These are phyloP conservation scores for Puya raimondii DNA, from an alignment of 176 grass and related monocot species.

Conservation along the genomic window DNA sequence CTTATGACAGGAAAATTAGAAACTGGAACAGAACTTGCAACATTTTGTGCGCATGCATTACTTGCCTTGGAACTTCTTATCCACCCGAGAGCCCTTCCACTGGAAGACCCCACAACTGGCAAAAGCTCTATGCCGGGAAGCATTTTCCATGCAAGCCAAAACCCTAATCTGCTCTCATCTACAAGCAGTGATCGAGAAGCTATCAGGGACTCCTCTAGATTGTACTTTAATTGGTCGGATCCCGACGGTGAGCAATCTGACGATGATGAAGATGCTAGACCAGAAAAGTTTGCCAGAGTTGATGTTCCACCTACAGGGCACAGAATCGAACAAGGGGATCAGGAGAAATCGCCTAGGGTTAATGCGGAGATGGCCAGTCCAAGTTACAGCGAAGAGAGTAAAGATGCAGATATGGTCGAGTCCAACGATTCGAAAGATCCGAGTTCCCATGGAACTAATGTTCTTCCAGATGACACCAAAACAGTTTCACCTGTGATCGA, in stretches of 20 bases:
- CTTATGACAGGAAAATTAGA: constrained; percentile 70
- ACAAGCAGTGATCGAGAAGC: too few relatives aligned
- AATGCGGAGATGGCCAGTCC: constrained; percentile 32
- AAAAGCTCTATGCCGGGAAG: constrained; percentile 5
- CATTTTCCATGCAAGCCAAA: constrained; percentile 16
- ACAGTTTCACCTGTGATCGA: not conserved
- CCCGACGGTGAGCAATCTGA: constrained; percentile 34
- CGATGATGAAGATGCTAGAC: constrained; percentile 6
- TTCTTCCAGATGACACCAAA: constrained; percentile 3
- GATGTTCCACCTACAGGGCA: constrained; percentile 6
- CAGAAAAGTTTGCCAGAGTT: constrained; percentile 8
- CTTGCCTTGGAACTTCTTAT: constrained; percentile 76
- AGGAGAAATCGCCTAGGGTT: not conserved
- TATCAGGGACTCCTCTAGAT: constrained; percentile 6
- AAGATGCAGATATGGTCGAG: constrained; percentile 15
- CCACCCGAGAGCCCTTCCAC: constrained; percentile 59
- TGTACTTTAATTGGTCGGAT: constrained; percentile 37
- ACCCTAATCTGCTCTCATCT: not conserved
- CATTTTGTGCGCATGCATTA: constrained; percentile 54
- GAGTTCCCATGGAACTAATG: constrained; percentile 5
- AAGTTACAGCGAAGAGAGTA: constrained; percentile 8
- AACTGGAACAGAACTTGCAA: constrained; percentile 44
- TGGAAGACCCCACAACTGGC: constrained; percentile 17
- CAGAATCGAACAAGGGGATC: constrained; percentile 11
- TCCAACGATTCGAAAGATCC: constrained; percentile 12